These are phyloP conservation scores for Elsinoe ampelina DNA, from an alignment of 2,329 filamentous ascomycete species.

Conservation along the genomic window DNA sequence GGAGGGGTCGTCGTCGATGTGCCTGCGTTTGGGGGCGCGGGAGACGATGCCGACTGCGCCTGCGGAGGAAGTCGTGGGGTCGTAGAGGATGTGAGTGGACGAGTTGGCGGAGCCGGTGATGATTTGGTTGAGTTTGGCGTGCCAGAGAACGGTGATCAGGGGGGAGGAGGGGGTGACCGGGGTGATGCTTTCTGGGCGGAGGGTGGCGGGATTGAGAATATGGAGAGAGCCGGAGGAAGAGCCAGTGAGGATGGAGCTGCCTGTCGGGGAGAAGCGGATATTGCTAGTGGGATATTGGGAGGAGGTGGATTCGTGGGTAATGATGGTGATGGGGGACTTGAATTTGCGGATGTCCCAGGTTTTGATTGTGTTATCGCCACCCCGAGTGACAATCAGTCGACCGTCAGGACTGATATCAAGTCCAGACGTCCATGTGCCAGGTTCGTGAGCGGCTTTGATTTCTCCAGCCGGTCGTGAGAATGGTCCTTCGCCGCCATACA, in stretches of 20 bases:
- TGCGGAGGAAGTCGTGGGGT: slow-evolving; percentile 67
- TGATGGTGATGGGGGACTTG: slow-evolving; percentile 74
- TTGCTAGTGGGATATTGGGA: slow-evolving; percentile 75
- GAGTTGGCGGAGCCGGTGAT: slow-evolving; percentile 86
- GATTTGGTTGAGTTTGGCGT: slow-evolving; percentile 91
- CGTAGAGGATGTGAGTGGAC: slow-evolving; percentile 84
- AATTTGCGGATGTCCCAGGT: slow-evolving; percentile 96
- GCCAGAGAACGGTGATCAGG: slow-evolving; percentile 81
- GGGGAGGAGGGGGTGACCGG: slow-evolving; percentile 78
- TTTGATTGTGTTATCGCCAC: slow-evolving; percentile 87
- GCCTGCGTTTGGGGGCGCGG: slow-evolving; percentile 84
- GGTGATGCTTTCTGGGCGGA: slow-evolving; percentile 74
- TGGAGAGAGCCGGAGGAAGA: slow-evolving; percentile 79
- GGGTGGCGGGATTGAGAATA: slow-evolving; percentile 86
- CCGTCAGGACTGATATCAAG: slow-evolving; percentile 87
- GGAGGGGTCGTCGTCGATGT: slow-evolving; percentile 85
- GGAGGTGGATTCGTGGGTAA: slow-evolving; percentile 71
- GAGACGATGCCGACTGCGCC: slow-evolving; percentile 87
- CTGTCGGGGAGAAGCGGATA: slow-evolving; percentile 80
- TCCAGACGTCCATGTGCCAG: slow-evolving; percentile 83
- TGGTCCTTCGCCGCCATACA: slow-evolving; percentile 83
- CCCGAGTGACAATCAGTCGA: slow-evolving; percentile 78
- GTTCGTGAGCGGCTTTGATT: slow-evolving; percentile 70
- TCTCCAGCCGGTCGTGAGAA: slow-evolving; percentile 74
- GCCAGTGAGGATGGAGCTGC: slow-evolving; percentile 77